Evolutionary conservation across 805 yeast genomes (phyloP), one percentile per base, ranked within the genome.

Genomic region (Lipomyces kockii): DNA sequence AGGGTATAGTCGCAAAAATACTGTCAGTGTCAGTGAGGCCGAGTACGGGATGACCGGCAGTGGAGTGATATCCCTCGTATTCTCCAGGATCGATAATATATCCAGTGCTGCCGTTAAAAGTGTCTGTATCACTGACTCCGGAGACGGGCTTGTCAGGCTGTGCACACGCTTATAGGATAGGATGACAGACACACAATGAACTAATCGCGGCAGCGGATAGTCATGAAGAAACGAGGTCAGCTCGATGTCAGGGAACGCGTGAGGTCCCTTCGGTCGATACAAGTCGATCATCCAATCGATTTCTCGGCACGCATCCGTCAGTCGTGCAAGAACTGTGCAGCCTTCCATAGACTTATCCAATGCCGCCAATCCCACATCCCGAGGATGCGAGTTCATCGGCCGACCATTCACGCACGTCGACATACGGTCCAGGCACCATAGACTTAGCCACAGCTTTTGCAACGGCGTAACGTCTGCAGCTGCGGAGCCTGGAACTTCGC

Each of bases 391-490:
- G 32, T 77, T 73, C 61, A 80, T 71, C 2, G 81, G 80, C 25
- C 81, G 75, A 9, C 82, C 80, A 66, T 79, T 80, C 35, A 79
- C 78, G 63, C 80, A 72, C 7, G 80, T 74, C 52, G 77, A 78
- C 67, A 80, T 76, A 39, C 82, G 64, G 65, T 80, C 83, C 68
- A 80, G 68, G 51, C 82, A 76, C 74, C 80, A 79, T 29, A 80
- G 63, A 51, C 79, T 71, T 80, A 81, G 78, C 81, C 82, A 80
- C 32, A 78, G 67, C 56, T 70, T 73, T 58, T 65, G 71, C 22
- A 58, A 29, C 22, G 64, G 59, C 39, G 62, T 37, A 55, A 59
- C 17, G 14, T 29, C 63, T 17, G 63, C 8, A n/a, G 68, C 62
- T 12, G 34, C n/a, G 27, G 74, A 67, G 52, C 74, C 72, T n/a